Evolutionary conservation across 805 yeast species (phyloP).

Genomic region (Teunomyces kruisii): DNA sequence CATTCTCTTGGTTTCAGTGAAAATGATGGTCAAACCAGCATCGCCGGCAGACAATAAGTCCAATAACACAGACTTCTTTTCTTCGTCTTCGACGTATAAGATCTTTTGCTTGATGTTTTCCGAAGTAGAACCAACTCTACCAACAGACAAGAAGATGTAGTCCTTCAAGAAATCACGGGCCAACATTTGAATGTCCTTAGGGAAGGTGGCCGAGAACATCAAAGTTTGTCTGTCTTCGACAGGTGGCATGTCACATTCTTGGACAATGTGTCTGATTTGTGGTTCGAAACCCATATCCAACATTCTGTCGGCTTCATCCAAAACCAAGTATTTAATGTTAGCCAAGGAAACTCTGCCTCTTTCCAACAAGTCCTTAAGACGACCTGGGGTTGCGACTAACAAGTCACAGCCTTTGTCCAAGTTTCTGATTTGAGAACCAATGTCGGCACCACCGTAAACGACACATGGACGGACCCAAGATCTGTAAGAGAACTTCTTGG

Average conservation of each 20-base stretch:
- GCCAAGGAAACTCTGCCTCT: constrained; percentile 89
- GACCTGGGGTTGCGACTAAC: constrained; percentile 98
- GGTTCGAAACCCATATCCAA: constrained; percentile 99
- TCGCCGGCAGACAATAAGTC: constrained; percentile 76
- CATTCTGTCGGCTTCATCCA: constrained; percentile 99
- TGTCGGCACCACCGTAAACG: constrained; percentile 98
- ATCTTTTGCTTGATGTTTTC: constrained; percentile 97
- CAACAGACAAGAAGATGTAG: constrained; percentile 94
- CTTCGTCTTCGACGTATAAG: constrained; percentile 90
- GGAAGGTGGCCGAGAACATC: constrained; percentile 99
- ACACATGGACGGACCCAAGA: constrained; percentile 98
- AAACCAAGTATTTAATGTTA: constrained; percentile 88
- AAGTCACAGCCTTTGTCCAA: constrained; percentile 93
- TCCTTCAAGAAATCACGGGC: constrained; percentile 97
- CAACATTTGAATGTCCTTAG: constrained; percentile 92
- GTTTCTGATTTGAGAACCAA: constrained; percentile 81
- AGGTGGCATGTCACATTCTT: constrained; percentile 96
- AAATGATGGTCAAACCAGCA: constrained; percentile 84
- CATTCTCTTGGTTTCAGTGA: constrained; percentile 98
- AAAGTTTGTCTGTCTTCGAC: constrained; percentile 91
- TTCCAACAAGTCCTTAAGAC: constrained; percentile 92
- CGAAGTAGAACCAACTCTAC: constrained; percentile 98
- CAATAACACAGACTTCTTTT: constrained; percentile 86
- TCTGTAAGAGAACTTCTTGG: constrained; percentile 92
- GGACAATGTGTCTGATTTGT: constrained; percentile 97